phyloP scores from a whole-genome alignment of 108 stramenopile species.

The Nitzschia sp. region DNA sequence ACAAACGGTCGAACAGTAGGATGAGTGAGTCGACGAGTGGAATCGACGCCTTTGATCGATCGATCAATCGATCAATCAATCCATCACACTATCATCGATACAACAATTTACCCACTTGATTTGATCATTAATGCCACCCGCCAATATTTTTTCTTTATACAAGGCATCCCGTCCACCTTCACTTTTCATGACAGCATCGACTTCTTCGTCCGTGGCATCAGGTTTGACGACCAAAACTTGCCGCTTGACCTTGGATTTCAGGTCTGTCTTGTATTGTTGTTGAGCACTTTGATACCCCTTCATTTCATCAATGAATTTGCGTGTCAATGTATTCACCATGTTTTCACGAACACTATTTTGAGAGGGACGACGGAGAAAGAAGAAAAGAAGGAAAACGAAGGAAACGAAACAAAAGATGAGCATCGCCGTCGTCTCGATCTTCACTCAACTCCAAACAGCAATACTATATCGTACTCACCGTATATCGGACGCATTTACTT shows the following conservation, averaged over 20 bases:
- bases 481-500: constrained; percentile 64
- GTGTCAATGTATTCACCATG: constrained; percentile 90
- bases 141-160: constrained; percentile 76
- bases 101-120: constrained; percentile 60
- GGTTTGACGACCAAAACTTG: constrained; percentile 96
- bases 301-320: constrained; percentile 98
- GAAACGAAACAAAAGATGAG: neutral
- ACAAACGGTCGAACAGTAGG: neutral
- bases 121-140: constrained; percentile 90
- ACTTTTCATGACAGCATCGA: constrained; percentile 90
- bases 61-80: no score
- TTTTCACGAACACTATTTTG: constrained; percentile 91
- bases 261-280: constrained; percentile 95
- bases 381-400: neutral
- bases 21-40: neutral
- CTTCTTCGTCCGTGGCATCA: constrained; percentile 95
- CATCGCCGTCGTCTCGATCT: neutral
- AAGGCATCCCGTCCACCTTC: constrained; percentile 89
- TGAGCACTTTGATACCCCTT: constrained; percentile 95
- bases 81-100: no score
- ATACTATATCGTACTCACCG: no score
- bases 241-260: constrained; percentile 93
- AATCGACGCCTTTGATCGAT: no score
- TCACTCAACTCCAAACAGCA: no score
- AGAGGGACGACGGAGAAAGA: constrained; percentile 16